A percentile compares a stretch with the other conserved stretches of the same genome.
These are phyloP conservation scores for Chaetomium cochliodes DNA, from an alignment of 495 filamentous ascomycete genomes.

Conservation along the genomic window DNA sequence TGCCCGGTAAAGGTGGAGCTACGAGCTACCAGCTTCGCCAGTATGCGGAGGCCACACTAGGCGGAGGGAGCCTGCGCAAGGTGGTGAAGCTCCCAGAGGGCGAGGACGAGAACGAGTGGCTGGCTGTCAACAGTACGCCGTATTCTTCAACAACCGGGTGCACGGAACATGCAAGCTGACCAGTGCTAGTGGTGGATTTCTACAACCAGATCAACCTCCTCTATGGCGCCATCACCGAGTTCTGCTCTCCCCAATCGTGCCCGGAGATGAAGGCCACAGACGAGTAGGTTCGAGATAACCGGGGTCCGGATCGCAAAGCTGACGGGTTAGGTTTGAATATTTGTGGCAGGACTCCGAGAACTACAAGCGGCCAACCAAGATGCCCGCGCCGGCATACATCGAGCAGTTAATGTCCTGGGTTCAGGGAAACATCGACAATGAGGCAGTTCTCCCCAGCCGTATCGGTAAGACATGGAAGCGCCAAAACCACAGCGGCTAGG, in stretches of 20 bases:
- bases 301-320: slow-evolving; percentile 10
- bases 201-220: slow-evolving; percentile 99
- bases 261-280: slow-evolving; percentile 99
- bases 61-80: slow-evolving; percentile 91
- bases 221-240: slow-evolving; percentile 97
- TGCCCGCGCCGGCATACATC: slow-evolving; percentile 95
- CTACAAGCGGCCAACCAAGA: slow-evolving; percentile 94
- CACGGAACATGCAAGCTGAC: slow-evolving; percentile 18
- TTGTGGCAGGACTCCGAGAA: slow-evolving; percentile 95
- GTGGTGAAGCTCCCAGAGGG: slow-evolving; percentile 96
- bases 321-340: slow-evolving; percentile 77
- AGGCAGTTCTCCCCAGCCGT: slow-evolving; percentile 86
- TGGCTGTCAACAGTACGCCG: slow-evolving; percentile 84
- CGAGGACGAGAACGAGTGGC: slow-evolving; percentile 95
- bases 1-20: slow-evolving; percentile 76
- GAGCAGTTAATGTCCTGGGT: slow-evolving; percentile 98
- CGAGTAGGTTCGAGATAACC: slow-evolving; percentile 60
- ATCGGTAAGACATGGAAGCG: slow-evolving; percentile 60
- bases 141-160: neutral
- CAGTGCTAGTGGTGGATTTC: slow-evolving; percentile 83
- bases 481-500: neutral
- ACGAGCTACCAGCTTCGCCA: slow-evolving; percentile 95
- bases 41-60: slow-evolving; percentile 95
- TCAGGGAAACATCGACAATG: slow-evolving; percentile 92
- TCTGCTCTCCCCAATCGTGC: slow-evolving; percentile 94